Base-by-base conservation (phyloP, 768 basidiomycete genomes). In the Rubroboletus pulcherrimus region DNA sequence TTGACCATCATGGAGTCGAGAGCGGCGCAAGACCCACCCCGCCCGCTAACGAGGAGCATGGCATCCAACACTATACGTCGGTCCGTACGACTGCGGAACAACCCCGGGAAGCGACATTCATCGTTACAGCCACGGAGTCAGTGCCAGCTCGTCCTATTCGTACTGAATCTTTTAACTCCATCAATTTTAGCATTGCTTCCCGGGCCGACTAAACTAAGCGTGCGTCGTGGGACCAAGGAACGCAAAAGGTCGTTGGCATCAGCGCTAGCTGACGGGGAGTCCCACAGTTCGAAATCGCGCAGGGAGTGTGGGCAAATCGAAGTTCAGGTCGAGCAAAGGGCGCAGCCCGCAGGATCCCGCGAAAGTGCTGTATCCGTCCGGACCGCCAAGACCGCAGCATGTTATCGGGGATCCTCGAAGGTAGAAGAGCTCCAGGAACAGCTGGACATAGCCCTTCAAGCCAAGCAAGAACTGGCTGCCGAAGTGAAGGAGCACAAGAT, bases 361-460 rank as follows among this genome's bases (percentile, higher is more conserved):
- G 40, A 57, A 26, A 46, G n/a, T 33, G 35, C 30, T 6, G 24
- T 24, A n/a, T 46, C 51, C 5, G 41, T 8, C 17, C 53, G 37
- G 14, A 26, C 8, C 24, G 6, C 41, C 12, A 56, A 47, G 19
- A n/a, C 24, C 8, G 19, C 48, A n/a, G 3, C 26, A 59, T 71
- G 66, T 70, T 75, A 55, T 74, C 76, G 61, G 64, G 70, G 48
- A 62, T 68, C 49, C 42, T 72, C 37, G 48, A 68, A 51, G 49
- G 78, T 81, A 59, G 64, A 72, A 51, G 77, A 79, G 31, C 73
- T 74, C 53, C 76, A 81, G 43, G 70, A 76, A 52, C 76, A 77
- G 54, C 65, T 77, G 21, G 51, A 66, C 38, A 63, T 66, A 2
- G 65, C 80, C 26, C 68, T 73, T 31, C 70, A 68, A 57, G 75